These are phyloP conservation scores for Marchantia paleacea DNA, from an alignment of 225 moss, liverwort and hornwort species.

Conservation along the genomic window DNA sequence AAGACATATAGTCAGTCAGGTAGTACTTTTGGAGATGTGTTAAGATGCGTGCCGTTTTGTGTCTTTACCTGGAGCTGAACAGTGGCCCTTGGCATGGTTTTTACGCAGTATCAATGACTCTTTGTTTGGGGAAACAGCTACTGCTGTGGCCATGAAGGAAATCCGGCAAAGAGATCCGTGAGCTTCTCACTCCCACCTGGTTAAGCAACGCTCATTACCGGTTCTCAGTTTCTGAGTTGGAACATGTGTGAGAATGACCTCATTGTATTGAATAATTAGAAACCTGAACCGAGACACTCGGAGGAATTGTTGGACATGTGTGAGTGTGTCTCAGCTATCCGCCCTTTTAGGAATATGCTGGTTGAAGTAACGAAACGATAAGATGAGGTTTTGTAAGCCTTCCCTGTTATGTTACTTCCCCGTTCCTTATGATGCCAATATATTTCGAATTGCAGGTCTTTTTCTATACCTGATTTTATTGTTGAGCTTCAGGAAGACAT, in stretches of 20 bases:
- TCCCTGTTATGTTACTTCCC: no score
- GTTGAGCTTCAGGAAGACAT: conserved; percentile 80
- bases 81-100: background rate
- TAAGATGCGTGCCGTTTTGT: background rate
- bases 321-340: no score
- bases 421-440: background rate
- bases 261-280: background rate
- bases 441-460: conserved; percentile 48
- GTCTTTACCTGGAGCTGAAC: background rate
- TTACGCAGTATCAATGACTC: conserved; percentile 87
- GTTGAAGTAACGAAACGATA: no score
- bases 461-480: conserved; percentile 83
- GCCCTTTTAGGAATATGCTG: no score
- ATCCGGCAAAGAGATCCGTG: conserved; percentile 93
- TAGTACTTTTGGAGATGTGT: background rate
- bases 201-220: background rate
- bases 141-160: conserved; percentile 95
- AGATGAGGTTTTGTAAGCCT: no score
- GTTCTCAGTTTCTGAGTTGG: background rate
- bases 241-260: background rate
- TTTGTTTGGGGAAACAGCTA: conserved; percentile 93
- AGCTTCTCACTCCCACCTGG: conserved; percentile 28
- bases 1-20: background rate
- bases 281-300: background rate
- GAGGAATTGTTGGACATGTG: background rate